These are phyloP conservation scores for Mortierella sp. DNA, from an alignment of 371 early-diverging fungal genomes.

Conservation along the genomic window DNA sequence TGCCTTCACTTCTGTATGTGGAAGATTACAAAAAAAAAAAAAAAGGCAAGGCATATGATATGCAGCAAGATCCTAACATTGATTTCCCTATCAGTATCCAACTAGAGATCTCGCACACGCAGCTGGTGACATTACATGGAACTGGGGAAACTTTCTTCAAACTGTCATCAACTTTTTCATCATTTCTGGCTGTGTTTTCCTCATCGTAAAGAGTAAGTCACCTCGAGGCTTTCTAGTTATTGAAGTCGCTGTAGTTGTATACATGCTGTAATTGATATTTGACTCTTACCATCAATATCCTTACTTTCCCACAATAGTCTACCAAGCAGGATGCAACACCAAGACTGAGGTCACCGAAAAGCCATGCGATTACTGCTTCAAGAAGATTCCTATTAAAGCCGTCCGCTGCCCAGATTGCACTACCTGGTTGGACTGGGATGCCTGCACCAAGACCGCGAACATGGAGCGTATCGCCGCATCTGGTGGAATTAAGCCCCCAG, in stretches of 20 bases:
- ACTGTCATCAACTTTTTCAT: conserved; percentile 3
- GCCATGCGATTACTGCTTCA: conserved; percentile 38
- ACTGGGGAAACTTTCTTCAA: not conserved
- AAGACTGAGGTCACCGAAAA: conserved; percentile 32
- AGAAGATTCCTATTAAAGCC: conserved; percentile 27
- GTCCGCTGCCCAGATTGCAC: conserved; percentile 49
- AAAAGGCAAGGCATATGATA: too few relatives aligned
- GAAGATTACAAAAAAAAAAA: too few relatives aligned
- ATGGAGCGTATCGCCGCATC: conserved; percentile 24
- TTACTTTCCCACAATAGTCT: not conserved
- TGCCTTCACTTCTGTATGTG: conserved; percentile 50
- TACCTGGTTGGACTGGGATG: conserved; percentile 54
- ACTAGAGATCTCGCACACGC: conserved; percentile 33
- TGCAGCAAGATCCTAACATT: not conserved
- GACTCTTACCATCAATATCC: too few relatives aligned
- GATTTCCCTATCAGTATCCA: not conserved
- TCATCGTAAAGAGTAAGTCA: not conserved
- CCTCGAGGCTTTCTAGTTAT: not conserved
- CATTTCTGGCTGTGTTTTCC: not conserved
- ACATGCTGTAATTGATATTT: too few relatives aligned
- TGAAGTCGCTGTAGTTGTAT: too few relatives aligned
- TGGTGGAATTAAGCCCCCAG: not conserved
- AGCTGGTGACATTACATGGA: conserved; percentile 8
- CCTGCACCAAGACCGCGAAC: conserved; percentile 27
- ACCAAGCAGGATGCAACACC: conserved; percentile 28